Evolutionary conservation across 73 alveolate genomes (phyloP).

Genomic region (Symbiodinium natans): DNA sequence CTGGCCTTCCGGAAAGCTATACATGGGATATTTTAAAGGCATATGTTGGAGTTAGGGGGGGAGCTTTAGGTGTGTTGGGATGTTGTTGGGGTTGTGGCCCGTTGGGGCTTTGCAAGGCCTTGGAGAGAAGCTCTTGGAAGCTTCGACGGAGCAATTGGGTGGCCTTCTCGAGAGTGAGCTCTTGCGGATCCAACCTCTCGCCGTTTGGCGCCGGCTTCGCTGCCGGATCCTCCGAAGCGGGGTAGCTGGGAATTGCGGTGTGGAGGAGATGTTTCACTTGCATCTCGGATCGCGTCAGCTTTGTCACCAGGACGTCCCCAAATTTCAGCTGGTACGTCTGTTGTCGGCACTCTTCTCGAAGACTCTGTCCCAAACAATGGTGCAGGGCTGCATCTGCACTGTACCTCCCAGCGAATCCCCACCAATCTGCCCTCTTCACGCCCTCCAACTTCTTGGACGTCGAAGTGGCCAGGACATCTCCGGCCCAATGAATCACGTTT

Average conservation of each 20-base stretch:
- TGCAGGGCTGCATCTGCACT: constrained; percentile 2
- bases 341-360: background rate
- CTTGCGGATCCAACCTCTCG: background rate
- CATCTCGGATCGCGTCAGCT: background rate
- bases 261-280: constrained; percentile 7
- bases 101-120: background rate
- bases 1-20: background rate
- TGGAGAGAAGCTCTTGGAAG: background rate
- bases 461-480: background rate
- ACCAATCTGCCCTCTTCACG: background rate
- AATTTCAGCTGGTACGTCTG: background rate
- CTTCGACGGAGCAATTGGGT: background rate
- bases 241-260: constrained; percentile 12
- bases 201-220: background rate
- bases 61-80: no score
- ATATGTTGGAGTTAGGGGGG: no score
- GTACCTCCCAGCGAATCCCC: constrained; percentile 7
- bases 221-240: background rate
- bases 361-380: background rate
- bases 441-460: constrained; percentile 2
- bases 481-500: background rate
- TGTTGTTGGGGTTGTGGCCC: no score
- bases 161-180: constrained; percentile 3
- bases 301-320: background rate
- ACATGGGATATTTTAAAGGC: no score